These are phyloP conservation scores for Astragalus membranaceus DNA, from an alignment of 306 rosid genomes.

Conservation along the genomic window DNA sequence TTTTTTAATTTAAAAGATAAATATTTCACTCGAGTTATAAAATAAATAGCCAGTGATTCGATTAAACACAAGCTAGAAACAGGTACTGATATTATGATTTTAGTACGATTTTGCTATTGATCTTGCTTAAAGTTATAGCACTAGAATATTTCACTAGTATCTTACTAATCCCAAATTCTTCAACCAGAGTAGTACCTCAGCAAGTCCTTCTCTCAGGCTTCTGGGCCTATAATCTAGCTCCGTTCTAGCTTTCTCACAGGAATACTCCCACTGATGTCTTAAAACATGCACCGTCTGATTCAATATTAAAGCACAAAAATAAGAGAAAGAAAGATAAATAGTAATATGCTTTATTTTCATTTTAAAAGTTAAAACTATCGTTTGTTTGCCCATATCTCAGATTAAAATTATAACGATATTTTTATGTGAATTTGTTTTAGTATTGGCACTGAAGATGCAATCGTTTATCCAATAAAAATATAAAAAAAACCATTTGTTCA, in stretches of 20 bases:
- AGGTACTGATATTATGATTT: neutral
- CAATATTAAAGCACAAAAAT: constrained; percentile 18
- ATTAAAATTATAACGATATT: no score
- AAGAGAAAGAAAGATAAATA: neutral
- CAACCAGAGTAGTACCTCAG: constrained; percentile 70
- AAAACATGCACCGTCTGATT: constrained; percentile 63
- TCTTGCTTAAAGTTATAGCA: neutral
- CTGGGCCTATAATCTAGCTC: constrained; percentile 53
- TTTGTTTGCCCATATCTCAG: no score
- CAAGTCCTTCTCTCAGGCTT: constrained; percentile 72
- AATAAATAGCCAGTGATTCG: neutral
- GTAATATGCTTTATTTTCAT: no score
- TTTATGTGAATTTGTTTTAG: no score
- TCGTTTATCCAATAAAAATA: no score
- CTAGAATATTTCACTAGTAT: constrained; percentile 23
- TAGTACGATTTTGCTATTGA: neutral
- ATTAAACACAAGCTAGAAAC: neutral
- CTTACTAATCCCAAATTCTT: constrained; percentile 54
- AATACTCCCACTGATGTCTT: constrained; percentile 76
- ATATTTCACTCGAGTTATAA: no score
- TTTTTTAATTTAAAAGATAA: neutral
- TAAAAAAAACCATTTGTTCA: no score
- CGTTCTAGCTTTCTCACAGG: constrained; percentile 33
- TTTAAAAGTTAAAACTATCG: no score
- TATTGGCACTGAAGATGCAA: no score